A percentile compares a stretch with the other conserved stretches of the same genome.
Evolutionary conservation across 2,329 filamentous ascomycete species (phyloP).

Genomic region (Aspergillus carbonarius): DNA sequence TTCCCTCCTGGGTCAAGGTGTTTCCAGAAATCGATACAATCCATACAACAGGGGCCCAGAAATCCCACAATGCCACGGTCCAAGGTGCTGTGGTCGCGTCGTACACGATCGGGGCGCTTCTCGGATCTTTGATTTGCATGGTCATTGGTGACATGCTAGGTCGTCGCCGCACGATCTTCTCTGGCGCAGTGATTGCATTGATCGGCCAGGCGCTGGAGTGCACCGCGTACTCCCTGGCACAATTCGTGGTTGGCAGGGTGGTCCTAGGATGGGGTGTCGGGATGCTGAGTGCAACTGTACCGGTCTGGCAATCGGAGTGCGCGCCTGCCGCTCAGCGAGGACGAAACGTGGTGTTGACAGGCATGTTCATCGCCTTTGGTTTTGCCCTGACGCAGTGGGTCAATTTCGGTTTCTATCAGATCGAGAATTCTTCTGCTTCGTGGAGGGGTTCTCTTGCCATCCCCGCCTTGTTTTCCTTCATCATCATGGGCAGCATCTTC

Average conservation of each 20-base stretch:
- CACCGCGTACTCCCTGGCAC: constrained; percentile 46
- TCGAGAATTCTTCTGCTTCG: constrained; percentile 28
- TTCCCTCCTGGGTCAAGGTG: constrained; percentile 25
- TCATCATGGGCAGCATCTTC: constrained; percentile 27
- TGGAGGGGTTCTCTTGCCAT: constrained; percentile 44
- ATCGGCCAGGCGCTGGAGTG: constrained; percentile 47
- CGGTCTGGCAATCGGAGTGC: constrained; percentile 43
- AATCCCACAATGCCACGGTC: constrained; percentile 46
- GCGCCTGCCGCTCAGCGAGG: constrained; percentile 20
- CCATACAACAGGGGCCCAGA: constrained; percentile 42
- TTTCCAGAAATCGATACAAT: constrained; percentile 54
- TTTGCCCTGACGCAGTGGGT: constrained; percentile 48
- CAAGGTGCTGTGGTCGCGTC: constrained; percentile 30
- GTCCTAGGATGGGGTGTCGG: constrained; percentile 48
- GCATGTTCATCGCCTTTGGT: constrained; percentile 46
- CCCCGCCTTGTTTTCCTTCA: constrained; percentile 29
- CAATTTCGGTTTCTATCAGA: constrained; percentile 40
- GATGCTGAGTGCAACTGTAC: constrained; percentile 45
- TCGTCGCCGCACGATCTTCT: constrained; percentile 47
- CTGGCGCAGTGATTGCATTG: constrained; percentile 41
- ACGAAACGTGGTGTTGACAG: constrained; percentile 25
- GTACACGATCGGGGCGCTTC: constrained; percentile 49
- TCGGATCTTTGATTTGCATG: constrained; percentile 48
- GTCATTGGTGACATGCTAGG: constrained; percentile 49
- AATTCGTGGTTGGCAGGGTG: constrained; percentile 49